phyloP scores from a whole-genome alignment of 192 early-diverging fungal genomes.

The Pecoramyces ruminantium region DNA sequence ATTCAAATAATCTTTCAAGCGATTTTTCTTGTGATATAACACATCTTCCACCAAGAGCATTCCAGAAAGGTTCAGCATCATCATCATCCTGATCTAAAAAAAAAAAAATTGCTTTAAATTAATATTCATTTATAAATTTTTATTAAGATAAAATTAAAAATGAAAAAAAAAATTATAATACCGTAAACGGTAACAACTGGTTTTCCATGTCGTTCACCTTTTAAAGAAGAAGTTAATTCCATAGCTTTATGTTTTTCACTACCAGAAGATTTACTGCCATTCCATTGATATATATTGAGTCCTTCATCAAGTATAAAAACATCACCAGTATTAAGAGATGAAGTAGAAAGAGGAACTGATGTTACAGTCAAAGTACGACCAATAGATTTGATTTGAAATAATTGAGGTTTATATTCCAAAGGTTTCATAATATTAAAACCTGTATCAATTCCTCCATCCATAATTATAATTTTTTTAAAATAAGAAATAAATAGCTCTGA shows the following conservation, averaged over 20 bases:
- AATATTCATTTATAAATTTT: no score
- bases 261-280: conserved; percentile 37
- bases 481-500: conserved; percentile 44
- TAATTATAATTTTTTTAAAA: conserved; percentile 35
- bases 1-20: no score
- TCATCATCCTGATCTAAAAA: no score
- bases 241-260: conserved; percentile 54
- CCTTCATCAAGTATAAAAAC: conserved; percentile 65
- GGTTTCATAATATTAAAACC: conserved; percentile 53
- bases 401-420: neutral
- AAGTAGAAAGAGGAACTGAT: conserved; percentile 17
- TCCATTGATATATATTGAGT: conserved; percentile 46
- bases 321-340: conserved; percentile 46
- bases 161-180: conserved; percentile 2
- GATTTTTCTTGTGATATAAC: no score
- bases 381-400: neutral
- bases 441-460: conserved; percentile 46
- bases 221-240: conserved; percentile 36
- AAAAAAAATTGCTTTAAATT: no score
- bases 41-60: no score
- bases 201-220: conserved; percentile 35
- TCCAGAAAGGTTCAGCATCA: no score
- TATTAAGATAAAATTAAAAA: no score
- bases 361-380: neutral
- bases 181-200: conserved; percentile 46